A percentile compares a stretch with the other conserved stretches of the same genome.
These are phyloP conservation scores for Cavenderia fasciculata DNA, from an alignment of 78 protist genomes.

Conservation along the genomic window DNA sequence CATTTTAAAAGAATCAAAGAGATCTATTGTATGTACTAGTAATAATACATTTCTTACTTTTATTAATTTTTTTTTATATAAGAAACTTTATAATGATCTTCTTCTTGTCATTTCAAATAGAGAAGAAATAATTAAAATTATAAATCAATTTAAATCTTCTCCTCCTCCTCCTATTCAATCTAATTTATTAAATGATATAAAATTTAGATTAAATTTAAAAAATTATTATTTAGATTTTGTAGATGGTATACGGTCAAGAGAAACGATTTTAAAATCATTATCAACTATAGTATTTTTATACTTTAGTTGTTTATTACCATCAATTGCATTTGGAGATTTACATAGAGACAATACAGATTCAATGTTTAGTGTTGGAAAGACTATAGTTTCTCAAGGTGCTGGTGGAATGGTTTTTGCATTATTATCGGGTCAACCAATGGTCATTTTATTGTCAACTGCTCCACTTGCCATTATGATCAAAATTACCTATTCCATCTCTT, in stretches of 20 bases:
- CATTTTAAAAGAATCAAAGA: too few relatives aligned
- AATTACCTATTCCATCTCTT: not conserved
- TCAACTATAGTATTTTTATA: slow-evolving; percentile 25
- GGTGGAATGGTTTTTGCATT: slow-evolving; percentile 38
- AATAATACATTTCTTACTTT: too few relatives aligned
- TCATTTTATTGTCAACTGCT: slow-evolving; percentile 9
- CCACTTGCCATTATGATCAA: slow-evolving; percentile 35
- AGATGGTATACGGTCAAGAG: not conserved
- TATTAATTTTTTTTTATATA: too few relatives aligned
- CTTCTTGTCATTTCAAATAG: too few relatives aligned
- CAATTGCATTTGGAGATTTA: slow-evolving; percentile 28
- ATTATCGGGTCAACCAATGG: slow-evolving; percentile 18
- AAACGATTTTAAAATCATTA: slow-evolving; percentile 2
- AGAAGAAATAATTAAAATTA: too few relatives aligned
- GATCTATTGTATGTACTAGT: too few relatives aligned
- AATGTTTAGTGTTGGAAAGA: slow-evolving; percentile 5
- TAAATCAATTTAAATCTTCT: too few relatives aligned
- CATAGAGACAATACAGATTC: slow-evolving; percentile 6
- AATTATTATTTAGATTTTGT: slow-evolving; percentile 5
- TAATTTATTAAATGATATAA: too few relatives aligned
- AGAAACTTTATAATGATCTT: too few relatives aligned
- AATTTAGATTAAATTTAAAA: too few relatives aligned
- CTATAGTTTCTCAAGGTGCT: not conserved
- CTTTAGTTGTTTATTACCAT: slow-evolving; percentile 18
- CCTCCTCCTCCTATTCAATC: too few relatives aligned